phyloP scores from a whole-genome alignment of 2,329 filamentous ascomycete species.

The Pseudogymnoascus sp. region DNA sequence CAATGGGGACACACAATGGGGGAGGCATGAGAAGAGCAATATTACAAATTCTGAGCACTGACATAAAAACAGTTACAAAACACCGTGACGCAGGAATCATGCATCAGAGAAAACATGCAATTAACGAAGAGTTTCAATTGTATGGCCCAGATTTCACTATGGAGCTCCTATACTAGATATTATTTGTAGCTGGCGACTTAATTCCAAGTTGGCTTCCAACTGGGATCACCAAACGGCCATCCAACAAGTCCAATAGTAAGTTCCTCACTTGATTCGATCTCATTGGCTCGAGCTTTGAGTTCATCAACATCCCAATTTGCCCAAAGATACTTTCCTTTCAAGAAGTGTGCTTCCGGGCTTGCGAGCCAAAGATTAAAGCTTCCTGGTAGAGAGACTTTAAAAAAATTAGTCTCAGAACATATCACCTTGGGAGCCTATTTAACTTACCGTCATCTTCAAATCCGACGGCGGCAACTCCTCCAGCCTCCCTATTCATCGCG shows the following conservation, averaged over 20 bases:
- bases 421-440: neutral
- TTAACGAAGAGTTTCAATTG: too few species aligned
- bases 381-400: slow-evolving; percentile 19
- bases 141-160: too few species aligned
- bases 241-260: slow-evolving; percentile 18
- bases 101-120: neutral
- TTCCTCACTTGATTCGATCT: slow-evolving; percentile 25
- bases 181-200: neutral
- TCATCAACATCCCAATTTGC: slow-evolving; percentile 45
- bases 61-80: neutral
- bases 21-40: too few species aligned
- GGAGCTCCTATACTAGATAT: neutral
- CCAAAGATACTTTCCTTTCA: slow-evolving; percentile 40
- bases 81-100: neutral
- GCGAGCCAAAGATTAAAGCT: slow-evolving; percentile 22
- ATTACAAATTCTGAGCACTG: too few species aligned
- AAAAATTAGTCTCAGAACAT: slow-evolving; percentile 15
- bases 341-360: slow-evolving; percentile 36
- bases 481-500: slow-evolving; percentile 24
- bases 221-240: slow-evolving; percentile 15
- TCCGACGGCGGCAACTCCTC: slow-evolving; percentile 19
- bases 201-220: slow-evolving; percentile 4
- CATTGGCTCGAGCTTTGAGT: slow-evolving; percentile 32
- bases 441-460: slow-evolving; percentile 26
- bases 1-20: too few species aligned